Percentiles rank a stretch among this genome's conserved stretches.
phyloP scores from a whole-genome alignment of 108 stramenopile species.

The Skeletonema marinoi region DNA sequence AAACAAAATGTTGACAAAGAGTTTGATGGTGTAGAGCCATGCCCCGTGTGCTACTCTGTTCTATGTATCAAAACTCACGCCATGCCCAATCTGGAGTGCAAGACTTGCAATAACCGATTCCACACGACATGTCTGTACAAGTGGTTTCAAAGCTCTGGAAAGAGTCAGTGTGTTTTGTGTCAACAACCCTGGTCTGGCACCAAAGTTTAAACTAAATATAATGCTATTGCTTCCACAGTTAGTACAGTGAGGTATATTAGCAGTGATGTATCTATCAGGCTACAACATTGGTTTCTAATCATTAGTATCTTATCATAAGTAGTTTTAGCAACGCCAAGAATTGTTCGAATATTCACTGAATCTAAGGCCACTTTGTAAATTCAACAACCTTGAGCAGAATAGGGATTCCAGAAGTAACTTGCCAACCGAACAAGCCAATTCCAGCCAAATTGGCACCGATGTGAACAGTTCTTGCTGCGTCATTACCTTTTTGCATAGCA shows the following conservation, averaged over 20 bases:
- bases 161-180: slow-evolving; percentile 92
- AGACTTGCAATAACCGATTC: slow-evolving; percentile 88
- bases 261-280: neutral
- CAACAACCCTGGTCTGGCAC: slow-evolving; percentile 80
- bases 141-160: slow-evolving; percentile 94
- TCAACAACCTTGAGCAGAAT: slow-evolving; percentile 93
- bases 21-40: slow-evolving; percentile 98
- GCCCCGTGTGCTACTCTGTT: slow-evolving; percentile 97
- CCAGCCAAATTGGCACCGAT: slow-evolving; percentile 92
- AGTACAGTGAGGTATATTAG: too few relatives aligned
- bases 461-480: slow-evolving; percentile 91
- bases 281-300: neutral
- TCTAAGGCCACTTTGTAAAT: slow-evolving; percentile 87
- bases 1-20: slow-evolving; percentile 97
- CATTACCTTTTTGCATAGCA: slow-evolving; percentile 98
- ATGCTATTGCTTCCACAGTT: too few relatives aligned
- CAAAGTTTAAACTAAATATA: slow-evolving; percentile 7
- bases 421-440: slow-evolving; percentile 93
- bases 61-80: slow-evolving; percentile 89
- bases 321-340: neutral
- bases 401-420: slow-evolving; percentile 85
- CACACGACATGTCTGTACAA: slow-evolving; percentile 90
- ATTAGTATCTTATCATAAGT: neutral
- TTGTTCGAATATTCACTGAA: neutral
- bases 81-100: slow-evolving; percentile 87